Evolutionary conservation across 495 filamentous ascomycete species (phyloP), one percentile per base, ranked within the genome.

Genomic region (Chaetomium fimeti): DNA sequence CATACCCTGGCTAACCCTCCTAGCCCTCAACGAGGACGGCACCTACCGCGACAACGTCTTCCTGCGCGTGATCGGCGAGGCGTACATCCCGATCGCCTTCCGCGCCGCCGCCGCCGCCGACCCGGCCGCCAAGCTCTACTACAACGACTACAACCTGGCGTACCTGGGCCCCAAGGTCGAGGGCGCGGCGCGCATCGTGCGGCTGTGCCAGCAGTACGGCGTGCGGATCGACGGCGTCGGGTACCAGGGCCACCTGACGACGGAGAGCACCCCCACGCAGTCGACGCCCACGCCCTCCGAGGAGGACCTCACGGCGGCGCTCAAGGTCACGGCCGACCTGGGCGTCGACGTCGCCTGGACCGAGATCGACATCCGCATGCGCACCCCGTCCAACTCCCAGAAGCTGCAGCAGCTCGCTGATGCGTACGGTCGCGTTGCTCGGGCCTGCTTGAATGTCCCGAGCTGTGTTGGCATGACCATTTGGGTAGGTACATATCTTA

Each of bases 91-190:
- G 5, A 82, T 87, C 54, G 85, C 85, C 43, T 85, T 88, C 74
- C 64, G 71, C 25, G 75, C 76, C 48, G 77, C 80, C 18, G 79
- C 80, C 15, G 77, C 77, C 9, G 80, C 76, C 2, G 86, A 88
- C 67, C 84, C 82, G 0, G 59, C 69, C 18, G 82, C 83, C 2
- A 88, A 88, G 74, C 80, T 89, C 22, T 89, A 87, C 68, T 86
- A 85, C 77, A 89, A 89, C 68, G 85, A 87, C 66, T 90, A 89
- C 76, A 88, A 85, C 76, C 83, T 87, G 67, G 87, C 88, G 71
- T 77, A 72, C 5, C 74, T 77, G 6, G 60, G 45, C 7, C 65
- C 67, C 65, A 73, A 75, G 61, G 66, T 68, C 3, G 63, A 65
- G 29, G 77, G 81, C 6, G 64, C 74, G 51, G 83, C 85, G 66